Evolutionary conservation across 2,329 filamentous ascomycete genomes (phyloP), one percentile per base, ranked within the genome.

Genomic region (Cladorrhinum sp.): DNA sequence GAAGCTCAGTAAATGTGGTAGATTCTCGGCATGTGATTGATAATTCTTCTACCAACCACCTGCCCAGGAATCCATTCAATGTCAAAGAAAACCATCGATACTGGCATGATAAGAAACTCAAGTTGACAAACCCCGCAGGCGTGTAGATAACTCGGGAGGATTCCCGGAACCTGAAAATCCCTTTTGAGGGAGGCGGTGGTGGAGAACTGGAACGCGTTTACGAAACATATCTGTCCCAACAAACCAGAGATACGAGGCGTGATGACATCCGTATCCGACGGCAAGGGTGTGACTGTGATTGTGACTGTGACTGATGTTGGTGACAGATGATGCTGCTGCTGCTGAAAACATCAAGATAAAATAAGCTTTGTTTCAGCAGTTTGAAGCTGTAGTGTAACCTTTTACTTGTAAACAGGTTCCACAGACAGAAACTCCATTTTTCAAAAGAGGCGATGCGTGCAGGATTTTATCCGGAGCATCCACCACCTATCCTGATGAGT

Each of bases 141-240:
- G 41, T 45, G 32, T 55, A 16, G 52, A 38, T 55, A 38, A 22
- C 52, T 55, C 20, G 38, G 18, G 52, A 41, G 13, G n/a, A 41
- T 24, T 22, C 27, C 29, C 24, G 20, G 38, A 24, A 41, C 38
- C 24, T 38, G 38, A 45, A 22, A 24, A 55, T 41, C 12, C 41
- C 38, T 55, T 32, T 32, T 55, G 32, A 24, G n/a, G 52, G 52
- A 55, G 32, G 52, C 52, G 52, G 18, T 55, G 52, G 52, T 36
- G 52, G 32, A 22, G 52, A 55, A 36, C 32, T 36, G 32, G 32
- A 36, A 36, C 32, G 32, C 9, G 25, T 29, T 22, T 38, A 55
- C 52, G 52, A 55, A 53, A 38, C 52, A 18, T 27, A 41, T 55
- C 18, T 18, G 32, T 53, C 20, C 29, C 50, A 52, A 29, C 41